phyloP scores from a whole-genome alignment of 2,329 filamentous ascomycete species.

The Talaromyces amestolkiae region DNA sequence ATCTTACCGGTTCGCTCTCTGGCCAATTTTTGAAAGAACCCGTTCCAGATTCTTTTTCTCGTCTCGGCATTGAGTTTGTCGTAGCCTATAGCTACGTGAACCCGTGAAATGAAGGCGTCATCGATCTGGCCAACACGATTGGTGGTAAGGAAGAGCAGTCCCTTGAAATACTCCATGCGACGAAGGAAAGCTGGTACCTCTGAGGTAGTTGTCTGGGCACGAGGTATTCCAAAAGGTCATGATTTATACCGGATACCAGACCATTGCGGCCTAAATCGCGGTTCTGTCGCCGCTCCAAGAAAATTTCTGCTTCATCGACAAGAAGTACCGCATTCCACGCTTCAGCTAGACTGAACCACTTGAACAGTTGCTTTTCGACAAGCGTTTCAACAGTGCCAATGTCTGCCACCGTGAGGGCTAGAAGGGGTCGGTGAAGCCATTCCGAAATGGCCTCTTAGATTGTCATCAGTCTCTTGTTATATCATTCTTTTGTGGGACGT shows the following conservation, averaged over 20 bases:
- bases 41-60: slow-evolving; percentile 31
- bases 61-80: slow-evolving; percentile 26
- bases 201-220: not conserved
- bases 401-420: slow-evolving; percentile 6
- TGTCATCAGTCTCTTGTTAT: not conserved
- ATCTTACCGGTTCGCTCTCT: slow-evolving; percentile 11
- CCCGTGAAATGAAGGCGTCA: slow-evolving; percentile 38
- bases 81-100: slow-evolving; percentile 36
- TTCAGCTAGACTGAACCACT: slow-evolving; percentile 7
- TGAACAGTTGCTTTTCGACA: not conserved
- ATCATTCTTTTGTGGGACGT: not conserved
- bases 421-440: slow-evolving; percentile 7
- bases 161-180: slow-evolving; percentile 42
- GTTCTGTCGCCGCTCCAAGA: not conserved
- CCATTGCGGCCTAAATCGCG: not conserved
- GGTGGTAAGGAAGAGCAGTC: slow-evolving; percentile 45
- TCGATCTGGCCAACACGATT: slow-evolving; percentile 42
- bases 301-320: slow-evolving; percentile 1
- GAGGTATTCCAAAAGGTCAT: not conserved
- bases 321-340: slow-evolving; percentile 7
- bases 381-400: slow-evolving; percentile 3
- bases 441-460: not conserved
- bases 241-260: not conserved
- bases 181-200: slow-evolving; percentile 38
- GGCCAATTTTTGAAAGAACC: slow-evolving; percentile 26